Evolutionary conservation across 2,329 filamentous ascomycete species (phyloP).

Genomic region (Aspergillus sp.): DNA sequence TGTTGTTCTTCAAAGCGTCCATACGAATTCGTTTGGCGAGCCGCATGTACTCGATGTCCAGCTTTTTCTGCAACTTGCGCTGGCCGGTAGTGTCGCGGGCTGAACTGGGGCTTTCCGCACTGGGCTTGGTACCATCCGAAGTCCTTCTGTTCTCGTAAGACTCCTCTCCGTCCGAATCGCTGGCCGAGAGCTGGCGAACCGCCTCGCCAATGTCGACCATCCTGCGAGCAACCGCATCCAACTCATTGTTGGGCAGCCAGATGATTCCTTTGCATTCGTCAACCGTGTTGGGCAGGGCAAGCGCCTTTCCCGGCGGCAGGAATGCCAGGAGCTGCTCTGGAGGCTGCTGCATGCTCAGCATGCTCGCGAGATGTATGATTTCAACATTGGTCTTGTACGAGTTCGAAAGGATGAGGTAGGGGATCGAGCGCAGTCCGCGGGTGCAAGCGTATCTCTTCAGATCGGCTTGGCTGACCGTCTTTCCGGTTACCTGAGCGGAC

Average conservation of each 20-base stretch:
- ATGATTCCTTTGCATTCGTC: conserved; percentile 17
- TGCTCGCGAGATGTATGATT: conserved; percentile 20
- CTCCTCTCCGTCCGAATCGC: conserved; percentile 6
- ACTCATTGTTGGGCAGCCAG: conserved; percentile 17
- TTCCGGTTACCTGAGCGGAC: conserved; percentile 1
- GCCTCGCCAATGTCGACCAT: conserved; percentile 14
- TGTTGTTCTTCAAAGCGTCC: conserved; percentile 17
- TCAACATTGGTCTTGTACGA: conserved; percentile 15
- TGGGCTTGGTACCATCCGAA: not conserved
- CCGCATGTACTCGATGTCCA: conserved; percentile 15
- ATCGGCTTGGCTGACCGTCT: conserved; percentile 7
- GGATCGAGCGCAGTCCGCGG: conserved; percentile 26
- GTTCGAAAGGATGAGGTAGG: conserved; percentile 22
- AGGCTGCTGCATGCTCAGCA: conserved; percentile 18
- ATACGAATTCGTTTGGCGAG: conserved; percentile 22
- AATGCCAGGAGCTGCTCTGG: conserved; percentile 21
- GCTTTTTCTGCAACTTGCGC: conserved; percentile 16
- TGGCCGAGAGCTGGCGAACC: conserved; percentile 6
- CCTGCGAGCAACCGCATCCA: conserved; percentile 10
- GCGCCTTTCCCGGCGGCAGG: conserved; percentile 19
- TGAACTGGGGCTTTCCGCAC: conserved; percentile 1
- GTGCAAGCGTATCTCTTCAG: conserved; percentile 21
- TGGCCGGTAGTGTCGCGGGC: conserved; percentile 7
- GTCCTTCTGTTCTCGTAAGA: conserved; percentile 2
- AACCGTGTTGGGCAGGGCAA: conserved; percentile 10